Base-by-base conservation (phyloP, 1,139 yeast species). In the Ogataea hybrid region DNA sequence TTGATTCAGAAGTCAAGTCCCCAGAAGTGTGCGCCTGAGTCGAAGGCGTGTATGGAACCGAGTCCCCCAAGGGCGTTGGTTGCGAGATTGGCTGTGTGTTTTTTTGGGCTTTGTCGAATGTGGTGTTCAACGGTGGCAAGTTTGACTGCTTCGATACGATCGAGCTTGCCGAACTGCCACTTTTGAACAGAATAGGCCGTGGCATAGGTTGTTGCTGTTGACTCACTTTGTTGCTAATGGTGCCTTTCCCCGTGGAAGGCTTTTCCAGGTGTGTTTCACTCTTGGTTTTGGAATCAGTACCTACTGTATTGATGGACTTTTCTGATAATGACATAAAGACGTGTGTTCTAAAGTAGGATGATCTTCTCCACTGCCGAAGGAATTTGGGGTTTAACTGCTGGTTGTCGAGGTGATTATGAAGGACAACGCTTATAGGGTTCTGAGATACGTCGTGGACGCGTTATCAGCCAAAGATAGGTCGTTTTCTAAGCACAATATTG, bases 111-210 rank as follows among this genome's bases (percentile, higher is more conserved):
- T 46, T 21, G 16, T 50, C 51, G 18, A 50, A 35, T 6, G 43
- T 35, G 11, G 57, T 53, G n/a, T 48, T 43, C 23, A 53, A 29
- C 5, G 52, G 58, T 6, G 63, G 61, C 15, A 58, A 34, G 15
- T 43, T 45, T 5, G 57, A 23, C 20, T 48, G 40, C 32, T 50
- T 54, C 1, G 57, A 45, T n/a, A n/a, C 36, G 1, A 31, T 33
- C 2, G 51, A 38, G 28, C 33, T 28, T 2, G 46, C 18, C 8
- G 51, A 46, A 11, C 51, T 47, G 6, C 34, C 43, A 11, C 36
- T 41, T 23, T 51, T 51, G 36, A 28, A 48, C 16, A 51, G 32
- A 23, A 51, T 51, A 1, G 54, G 54, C 39, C 48, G 46, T 4
- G 54, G 54, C 6, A 42, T 21, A 2, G 32, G 37, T 18, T 44